Base-by-base conservation (phyloP, 345 rosid genomes). In the Camelina laxa region DNA sequence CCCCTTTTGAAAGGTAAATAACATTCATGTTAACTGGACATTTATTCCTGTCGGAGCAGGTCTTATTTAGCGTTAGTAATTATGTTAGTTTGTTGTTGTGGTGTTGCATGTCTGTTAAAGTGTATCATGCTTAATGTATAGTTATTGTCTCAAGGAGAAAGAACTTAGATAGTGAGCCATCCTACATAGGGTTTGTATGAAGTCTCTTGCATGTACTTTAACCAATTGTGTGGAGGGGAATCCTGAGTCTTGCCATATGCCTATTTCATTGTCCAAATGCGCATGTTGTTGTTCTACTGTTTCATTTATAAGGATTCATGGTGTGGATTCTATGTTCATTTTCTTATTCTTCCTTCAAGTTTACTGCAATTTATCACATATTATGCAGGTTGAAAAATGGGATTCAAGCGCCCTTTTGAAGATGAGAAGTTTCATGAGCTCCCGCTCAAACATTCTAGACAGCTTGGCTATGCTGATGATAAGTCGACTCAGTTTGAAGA, bases 371-470 rank as follows among this genome's bases (percentile, higher is more conserved):
- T 27, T 9, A 10, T 51, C 10, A n/a, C 10, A 20, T n/a, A 8
- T 45, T 10, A 9, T 64, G 58, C 75, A 83, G 80, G 30, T 80
- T 31, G 42, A 44, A 67, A 27, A 56, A 84, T 85, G 90, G 84
- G 83, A 73, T 83, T 76, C 19, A 87, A 87, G 54, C 79, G 90
- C 22, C 84, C 88, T 69, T 87, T 78, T 39, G 72, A 75, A 54
- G 84, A 82, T 67, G 87, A 85, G 45, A 83, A 78, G 49, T 76
- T 79, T 33, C 75, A 74, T 35, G 88, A 80, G 72, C 78, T 80
- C 16, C 76, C 85, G 3, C 66, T 65, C 66, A 87, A 87, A 80
- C 84, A 85, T 39, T 67, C 82, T 22, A 83, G 87, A 59, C 82
- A 74, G 54, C 60, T 80, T 66, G 82, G 70, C 39, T 69, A 71